Evolutionary conservation across 768 basidiomycete species (phyloP), one percentile per base, ranked within the genome.

Genomic region (Termitomyces sp.): DNA sequence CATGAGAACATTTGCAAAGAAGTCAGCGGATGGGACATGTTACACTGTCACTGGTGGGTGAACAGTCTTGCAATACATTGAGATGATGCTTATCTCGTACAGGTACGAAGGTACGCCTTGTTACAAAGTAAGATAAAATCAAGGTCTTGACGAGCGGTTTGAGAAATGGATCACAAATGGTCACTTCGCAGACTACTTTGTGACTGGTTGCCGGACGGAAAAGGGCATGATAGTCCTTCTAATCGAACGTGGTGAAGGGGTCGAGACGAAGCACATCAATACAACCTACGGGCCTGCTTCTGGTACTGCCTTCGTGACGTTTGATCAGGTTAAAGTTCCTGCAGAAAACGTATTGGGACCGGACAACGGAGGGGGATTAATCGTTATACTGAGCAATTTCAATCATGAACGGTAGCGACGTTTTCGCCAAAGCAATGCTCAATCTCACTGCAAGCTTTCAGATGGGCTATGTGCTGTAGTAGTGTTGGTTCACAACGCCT

Each of bases 321-420:
- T 67, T 41, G 64, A 67, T 54, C 53, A 65, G 27, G 87, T 36
- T 69, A 74, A 65, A 31, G 66, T 67, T 31, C 64, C 20, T 78
- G 84, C 49, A 82, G 86, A 54, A 79, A 89, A 46, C 81, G 87
- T 71, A 83, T 83, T 20, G 36, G 82, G 84, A 56, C 74, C 77
- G 42, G 75, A 76, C 41, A 66, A 67, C 39, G 67, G 67, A 54
- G 83, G 80, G 47, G 89, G 90, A 29, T 63, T 74, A 18, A 65
- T 69, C 42, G 71, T 72, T 49, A 71, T 73, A 26, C 63, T 74
- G 36, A 74, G 86, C 57, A 96, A 94, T 73, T 95, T 94, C 73
- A 94, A 94, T 68, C 92, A 94, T 71, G 91, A 93, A 69, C 85
- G 88, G 67, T 92, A 83, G 27, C 59, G 3, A 43, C 7, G 20